These are phyloP conservation scores for Nadsonia starkeyi-henricii DNA, from an alignment of 1,139 yeast species.

Conservation along the genomic window DNA sequence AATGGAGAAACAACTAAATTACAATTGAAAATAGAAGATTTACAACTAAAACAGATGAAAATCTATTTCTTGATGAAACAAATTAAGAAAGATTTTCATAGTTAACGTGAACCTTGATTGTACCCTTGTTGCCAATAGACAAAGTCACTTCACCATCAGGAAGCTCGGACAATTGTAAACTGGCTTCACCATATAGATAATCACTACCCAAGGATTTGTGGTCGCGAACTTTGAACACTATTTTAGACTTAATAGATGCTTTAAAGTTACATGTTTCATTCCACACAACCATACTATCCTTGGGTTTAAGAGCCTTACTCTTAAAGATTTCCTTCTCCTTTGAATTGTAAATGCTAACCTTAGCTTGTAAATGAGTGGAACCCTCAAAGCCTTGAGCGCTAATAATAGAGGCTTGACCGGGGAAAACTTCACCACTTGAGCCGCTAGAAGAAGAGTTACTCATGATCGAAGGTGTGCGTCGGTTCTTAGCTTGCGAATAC, in stretches of 20 bases:
- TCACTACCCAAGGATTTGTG: conserved; percentile 68
- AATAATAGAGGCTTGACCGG: conserved; percentile 18
- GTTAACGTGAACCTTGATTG: neutral
- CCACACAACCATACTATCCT: conserved; percentile 38
- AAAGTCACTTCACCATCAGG: conserved; percentile 17
- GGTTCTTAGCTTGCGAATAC: neutral
- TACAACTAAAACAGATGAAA: too few relatives aligned
- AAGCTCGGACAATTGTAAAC: conserved; percentile 15
- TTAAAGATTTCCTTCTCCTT: conserved; percentile 44
- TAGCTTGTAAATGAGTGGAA: conserved; percentile 18
- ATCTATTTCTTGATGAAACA: too few relatives aligned
- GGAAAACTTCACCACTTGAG: conserved; percentile 9
- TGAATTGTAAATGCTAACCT: conserved; percentile 18
- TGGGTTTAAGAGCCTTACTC: conserved; percentile 46
- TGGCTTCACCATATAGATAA: conserved; percentile 45
- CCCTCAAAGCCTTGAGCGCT: conserved; percentile 19
- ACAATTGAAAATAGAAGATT: too few relatives aligned
- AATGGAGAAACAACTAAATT: too few relatives aligned
- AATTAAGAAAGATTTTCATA: neutral
- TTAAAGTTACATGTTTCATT: conserved; percentile 57
- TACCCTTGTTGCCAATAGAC: conserved; percentile 11
- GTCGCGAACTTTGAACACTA: conserved; percentile 47
- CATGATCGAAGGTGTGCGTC: neutral
- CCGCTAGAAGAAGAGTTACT: conserved; percentile 5
- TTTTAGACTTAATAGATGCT: conserved; percentile 43